Evolutionary conservation across 345 rosid genomes (phyloP).

Genomic region (Pseudoturritis turrita): DNA sequence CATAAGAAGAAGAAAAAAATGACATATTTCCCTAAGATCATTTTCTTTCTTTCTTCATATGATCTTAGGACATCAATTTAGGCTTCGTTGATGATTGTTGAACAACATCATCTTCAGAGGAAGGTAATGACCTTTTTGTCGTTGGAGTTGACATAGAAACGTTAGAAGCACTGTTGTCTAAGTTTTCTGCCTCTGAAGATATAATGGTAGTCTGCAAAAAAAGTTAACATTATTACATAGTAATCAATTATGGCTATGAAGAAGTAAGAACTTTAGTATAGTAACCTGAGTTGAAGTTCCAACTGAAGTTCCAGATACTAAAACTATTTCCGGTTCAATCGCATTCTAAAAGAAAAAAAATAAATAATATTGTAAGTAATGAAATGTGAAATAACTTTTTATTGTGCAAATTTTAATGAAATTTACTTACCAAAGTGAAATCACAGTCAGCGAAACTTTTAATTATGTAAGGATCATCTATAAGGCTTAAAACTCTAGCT

Average conservation of each 20-base stretch:
- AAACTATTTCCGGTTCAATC: not conserved
- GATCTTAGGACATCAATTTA: not conserved
- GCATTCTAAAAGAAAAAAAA: not conserved
- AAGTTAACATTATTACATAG: too few species aligned
- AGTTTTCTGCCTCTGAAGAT: too few species aligned
- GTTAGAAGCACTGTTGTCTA: too few species aligned
- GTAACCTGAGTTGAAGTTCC: too few species aligned
- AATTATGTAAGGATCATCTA: not conserved
- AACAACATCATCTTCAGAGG: not conserved
- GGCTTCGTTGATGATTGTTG: not conserved
- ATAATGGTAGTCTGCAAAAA: too few species aligned
- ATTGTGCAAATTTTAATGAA: too few species aligned
- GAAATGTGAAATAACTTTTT: too few species aligned
- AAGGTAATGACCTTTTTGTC: not conserved
- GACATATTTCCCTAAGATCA: not conserved
- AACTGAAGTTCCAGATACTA: not conserved
- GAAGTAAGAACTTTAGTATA: too few species aligned
- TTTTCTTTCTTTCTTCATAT: not conserved
- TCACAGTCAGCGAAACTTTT: not conserved
- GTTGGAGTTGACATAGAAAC: not conserved
- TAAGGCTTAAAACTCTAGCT: not conserved
- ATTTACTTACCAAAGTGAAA: not conserved
- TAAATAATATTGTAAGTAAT: not conserved
- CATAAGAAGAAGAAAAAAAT: too few species aligned
- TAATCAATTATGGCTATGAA: too few species aligned